Percentiles rank a stretch among this genome's conserved stretches.
These are phyloP conservation scores for Maudiozyma saulgeensis DNA, from an alignment of 805 yeast genomes.

Conservation along the genomic window DNA sequence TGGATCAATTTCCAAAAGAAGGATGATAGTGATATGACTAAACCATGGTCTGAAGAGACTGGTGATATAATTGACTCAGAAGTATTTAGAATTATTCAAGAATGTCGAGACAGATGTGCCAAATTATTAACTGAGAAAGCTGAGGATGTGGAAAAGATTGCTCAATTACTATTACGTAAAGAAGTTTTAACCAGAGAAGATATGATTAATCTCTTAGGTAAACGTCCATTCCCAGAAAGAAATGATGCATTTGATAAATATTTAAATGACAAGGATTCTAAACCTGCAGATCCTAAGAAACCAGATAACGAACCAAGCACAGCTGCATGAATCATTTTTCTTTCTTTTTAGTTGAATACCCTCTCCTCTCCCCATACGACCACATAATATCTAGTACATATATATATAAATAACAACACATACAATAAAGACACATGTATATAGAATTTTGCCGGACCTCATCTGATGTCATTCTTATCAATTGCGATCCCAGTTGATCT, in stretches of 20 bases:
- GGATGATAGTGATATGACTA: conserved; percentile 59
- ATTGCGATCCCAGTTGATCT: no score
- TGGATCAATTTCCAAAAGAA: conserved; percentile 63
- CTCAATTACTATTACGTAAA: conserved; percentile 73
- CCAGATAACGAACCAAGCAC: conserved; percentile 7
- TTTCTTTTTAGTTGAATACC: neutral
- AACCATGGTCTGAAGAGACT: conserved; percentile 85
- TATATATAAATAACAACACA: neutral
- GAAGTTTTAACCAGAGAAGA: conserved; percentile 93
- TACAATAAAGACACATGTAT: no score
- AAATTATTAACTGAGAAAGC: conserved; percentile 57
- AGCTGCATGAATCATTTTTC: neutral
- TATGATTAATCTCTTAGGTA: conserved; percentile 81
- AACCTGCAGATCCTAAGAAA: conserved; percentile 19
- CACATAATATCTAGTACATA: neutral
- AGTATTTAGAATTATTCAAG: conserved; percentile 66
- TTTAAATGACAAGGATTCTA: conserved; percentile 23
- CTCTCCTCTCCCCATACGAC: neutral
- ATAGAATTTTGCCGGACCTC: no score
- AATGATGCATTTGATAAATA: conserved; percentile 66
- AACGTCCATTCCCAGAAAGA: conserved; percentile 82
- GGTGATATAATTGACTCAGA: conserved; percentile 75
- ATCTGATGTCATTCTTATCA: no score
- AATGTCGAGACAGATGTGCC: conserved; percentile 64
- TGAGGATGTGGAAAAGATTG: conserved; percentile 74